Conservation (phyloP, 2,329 filamentous ascomycete genomes). For the Stagonosporopsis cucurbitacearum region DNA sequence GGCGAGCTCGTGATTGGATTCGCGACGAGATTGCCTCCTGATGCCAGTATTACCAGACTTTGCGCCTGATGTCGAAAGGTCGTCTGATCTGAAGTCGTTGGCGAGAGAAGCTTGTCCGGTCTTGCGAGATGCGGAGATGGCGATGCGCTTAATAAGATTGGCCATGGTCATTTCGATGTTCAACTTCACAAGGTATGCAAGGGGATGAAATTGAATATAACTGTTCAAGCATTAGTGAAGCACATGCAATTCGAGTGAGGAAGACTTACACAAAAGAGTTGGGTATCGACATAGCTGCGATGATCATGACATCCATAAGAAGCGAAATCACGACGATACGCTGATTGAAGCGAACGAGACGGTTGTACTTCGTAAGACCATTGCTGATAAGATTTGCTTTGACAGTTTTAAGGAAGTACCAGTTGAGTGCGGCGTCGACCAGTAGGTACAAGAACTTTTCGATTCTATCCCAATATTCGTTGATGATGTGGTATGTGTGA, state of each 20-base stretch:
- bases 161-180: constrained; percentile 62
- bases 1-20: constrained; percentile 36
- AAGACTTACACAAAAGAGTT: constrained; percentile 54
- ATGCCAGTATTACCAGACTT: constrained; percentile 9
- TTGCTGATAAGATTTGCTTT: constrained; percentile 57
- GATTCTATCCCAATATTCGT: constrained; percentile 49
- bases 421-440: constrained; percentile 48
- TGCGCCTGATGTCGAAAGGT: constrained; percentile 28
- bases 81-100: constrained; percentile 42
- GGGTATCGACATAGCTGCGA: constrained; percentile 56
- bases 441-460: constrained; percentile 49
- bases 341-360: constrained; percentile 59
- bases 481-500: constrained; percentile 40
- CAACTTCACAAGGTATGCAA: constrained; percentile 59
- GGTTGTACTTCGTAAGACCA: constrained; percentile 59
- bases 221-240: constrained; percentile 23
- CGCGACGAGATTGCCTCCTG: constrained; percentile 14
- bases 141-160: constrained; percentile 54
- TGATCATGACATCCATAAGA: constrained; percentile 58
- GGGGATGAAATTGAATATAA: constrained; percentile 59
- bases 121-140: constrained; percentile 39
- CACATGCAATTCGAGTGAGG: not conserved
- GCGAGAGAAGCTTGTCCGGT: constrained; percentile 36
- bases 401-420: constrained; percentile 53
- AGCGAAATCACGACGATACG: constrained; percentile 59